Percentiles rank a stretch among this genome's conserved stretches.
These are phyloP conservation scores for Purshia tridentata DNA, from an alignment of 306 rosid species.

Conservation along the genomic window DNA sequence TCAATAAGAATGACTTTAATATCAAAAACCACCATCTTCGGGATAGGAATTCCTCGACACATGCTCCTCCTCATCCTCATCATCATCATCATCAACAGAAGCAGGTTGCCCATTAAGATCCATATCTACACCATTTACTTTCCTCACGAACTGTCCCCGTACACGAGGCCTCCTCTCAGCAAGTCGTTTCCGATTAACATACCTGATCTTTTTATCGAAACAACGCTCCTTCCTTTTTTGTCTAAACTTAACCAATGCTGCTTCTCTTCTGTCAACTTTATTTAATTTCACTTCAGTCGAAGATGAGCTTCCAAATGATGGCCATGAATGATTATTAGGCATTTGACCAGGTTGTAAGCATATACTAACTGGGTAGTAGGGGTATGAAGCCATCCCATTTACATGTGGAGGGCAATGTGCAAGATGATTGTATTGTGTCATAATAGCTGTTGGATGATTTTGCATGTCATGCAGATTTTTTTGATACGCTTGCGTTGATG, in stretches of 20 bases:
- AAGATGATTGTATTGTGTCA: constrained; percentile 69
- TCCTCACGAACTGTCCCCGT: constrained; percentile 91
- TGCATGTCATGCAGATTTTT: constrained; percentile 70
- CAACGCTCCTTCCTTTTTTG: constrained; percentile 96
- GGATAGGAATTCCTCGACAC: constrained; percentile 38
- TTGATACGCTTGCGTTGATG: constrained; percentile 64
- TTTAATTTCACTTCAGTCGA: constrained; percentile 55
- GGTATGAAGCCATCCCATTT: constrained; percentile 67
- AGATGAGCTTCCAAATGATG: constrained; percentile 57
- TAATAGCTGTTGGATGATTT: constrained; percentile 51
- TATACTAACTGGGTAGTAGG: constrained; percentile 63
- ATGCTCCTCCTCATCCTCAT: constrained; percentile 63
- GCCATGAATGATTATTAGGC: constrained; percentile 63
- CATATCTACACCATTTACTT: constrained; percentile 64
- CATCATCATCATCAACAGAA: constrained; percentile 59
- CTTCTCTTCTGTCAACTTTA: constrained; percentile 93
- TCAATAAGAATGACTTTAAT: constrained; percentile 8
- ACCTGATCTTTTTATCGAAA: constrained; percentile 93
- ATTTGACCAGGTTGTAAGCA: constrained; percentile 83
- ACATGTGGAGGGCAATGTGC: constrained; percentile 69
- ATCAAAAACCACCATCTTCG: constrained; percentile 35
- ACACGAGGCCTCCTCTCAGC: constrained; percentile 94
- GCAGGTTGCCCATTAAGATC: constrained; percentile 90
- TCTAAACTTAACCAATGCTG: constrained; percentile 89
- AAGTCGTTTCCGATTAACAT: constrained; percentile 75